Conservation (phyloP, 2,329 filamentous ascomycete species). For the Talaromyces sp. region DNA sequence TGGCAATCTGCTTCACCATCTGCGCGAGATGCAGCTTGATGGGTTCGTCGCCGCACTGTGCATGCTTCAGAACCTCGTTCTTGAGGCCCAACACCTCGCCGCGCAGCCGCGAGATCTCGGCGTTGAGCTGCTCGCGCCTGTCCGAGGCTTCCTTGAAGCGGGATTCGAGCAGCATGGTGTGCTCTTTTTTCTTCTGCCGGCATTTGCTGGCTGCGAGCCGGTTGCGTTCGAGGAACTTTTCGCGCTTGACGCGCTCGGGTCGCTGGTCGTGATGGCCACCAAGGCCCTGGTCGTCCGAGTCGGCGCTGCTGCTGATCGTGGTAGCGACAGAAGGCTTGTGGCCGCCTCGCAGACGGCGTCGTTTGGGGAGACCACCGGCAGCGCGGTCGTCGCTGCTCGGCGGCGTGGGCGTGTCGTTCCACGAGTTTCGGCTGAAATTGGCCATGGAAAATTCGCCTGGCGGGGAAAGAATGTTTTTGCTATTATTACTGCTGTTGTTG, state of each 20-base stretch:
- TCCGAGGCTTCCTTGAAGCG: conserved; percentile 31
- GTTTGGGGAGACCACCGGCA: conserved; percentile 12
- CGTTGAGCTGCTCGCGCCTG: conserved; percentile 25
- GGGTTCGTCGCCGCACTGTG: conserved; percentile 32
- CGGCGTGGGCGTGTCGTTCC: conserved; percentile 12
- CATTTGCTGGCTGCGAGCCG: conserved; percentile 56
- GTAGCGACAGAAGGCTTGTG: conserved; percentile 13
- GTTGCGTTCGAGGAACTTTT: conserved; percentile 54
- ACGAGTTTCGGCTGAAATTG: conserved; percentile 6
- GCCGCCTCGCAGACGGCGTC: conserved; percentile 14
- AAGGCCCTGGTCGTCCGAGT: conserved; percentile 16
- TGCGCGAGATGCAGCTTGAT: conserved; percentile 32
- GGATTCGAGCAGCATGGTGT: conserved; percentile 47
- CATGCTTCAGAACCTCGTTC: conserved; percentile 35
- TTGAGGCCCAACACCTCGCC: conserved; percentile 35
- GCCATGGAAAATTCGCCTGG: not conserved
- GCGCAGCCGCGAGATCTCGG: conserved; percentile 29
- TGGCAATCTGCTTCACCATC: conserved; percentile 33
- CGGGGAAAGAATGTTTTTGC: not conserved
- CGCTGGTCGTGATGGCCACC: conserved; percentile 17
- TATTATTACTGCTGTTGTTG: no score
- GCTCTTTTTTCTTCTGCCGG: conserved; percentile 58
- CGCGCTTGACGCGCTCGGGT: conserved; percentile 35
- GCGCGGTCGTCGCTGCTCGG: conserved; percentile 6
- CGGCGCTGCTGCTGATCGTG: conserved; percentile 19